Percentiles rank a stretch among this genome's conserved stretches.
These are phyloP conservation scores for Obelidium mucronatum DNA, from an alignment of 192 early-diverging fungal species.

Conservation along the genomic window DNA sequence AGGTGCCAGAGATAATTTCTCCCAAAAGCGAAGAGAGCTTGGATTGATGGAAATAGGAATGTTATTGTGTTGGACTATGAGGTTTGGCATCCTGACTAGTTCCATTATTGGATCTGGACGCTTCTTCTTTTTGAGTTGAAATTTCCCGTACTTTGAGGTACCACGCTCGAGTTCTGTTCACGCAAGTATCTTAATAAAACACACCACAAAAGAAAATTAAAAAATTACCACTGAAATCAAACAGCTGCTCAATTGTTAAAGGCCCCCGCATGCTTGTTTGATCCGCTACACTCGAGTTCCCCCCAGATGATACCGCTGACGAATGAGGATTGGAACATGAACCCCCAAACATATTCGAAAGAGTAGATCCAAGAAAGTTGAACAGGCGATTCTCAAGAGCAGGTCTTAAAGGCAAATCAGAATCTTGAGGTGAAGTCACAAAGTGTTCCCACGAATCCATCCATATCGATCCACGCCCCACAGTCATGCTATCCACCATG, in stretches of 20 bases:
- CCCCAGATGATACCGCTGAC: background rate
- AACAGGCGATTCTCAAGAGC: slow-evolving; percentile 22
- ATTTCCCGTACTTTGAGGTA: slow-evolving; percentile 30
- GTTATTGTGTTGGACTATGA: slow-evolving; percentile 19
- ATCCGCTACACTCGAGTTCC: background rate
- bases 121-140: slow-evolving; percentile 30
- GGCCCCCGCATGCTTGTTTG: slow-evolving; percentile 3
- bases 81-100: background rate
- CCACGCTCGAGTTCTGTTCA: background rate
- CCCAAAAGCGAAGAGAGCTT: slow-evolving; percentile 18
- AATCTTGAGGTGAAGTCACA: background rate
- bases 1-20: slow-evolving; percentile 16
- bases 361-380: slow-evolving; percentile 4
- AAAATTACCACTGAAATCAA: slow-evolving; percentile 31
- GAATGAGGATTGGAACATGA: background rate
- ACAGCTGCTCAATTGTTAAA: slow-evolving; percentile 30
- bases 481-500: slow-evolving; percentile 25
- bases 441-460: background rate
- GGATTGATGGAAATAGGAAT: slow-evolving; percentile 8
- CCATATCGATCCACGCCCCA: slow-evolving; percentile 16
- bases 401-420: no score
- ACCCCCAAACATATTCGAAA: slow-evolving; percentile 15
- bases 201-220: background rate
- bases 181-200: background rate
- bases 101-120: slow-evolving; percentile 25